Base-by-base conservation (phyloP, 352 stramenopile species). In the Globisporangium recalcitrans region DNA sequence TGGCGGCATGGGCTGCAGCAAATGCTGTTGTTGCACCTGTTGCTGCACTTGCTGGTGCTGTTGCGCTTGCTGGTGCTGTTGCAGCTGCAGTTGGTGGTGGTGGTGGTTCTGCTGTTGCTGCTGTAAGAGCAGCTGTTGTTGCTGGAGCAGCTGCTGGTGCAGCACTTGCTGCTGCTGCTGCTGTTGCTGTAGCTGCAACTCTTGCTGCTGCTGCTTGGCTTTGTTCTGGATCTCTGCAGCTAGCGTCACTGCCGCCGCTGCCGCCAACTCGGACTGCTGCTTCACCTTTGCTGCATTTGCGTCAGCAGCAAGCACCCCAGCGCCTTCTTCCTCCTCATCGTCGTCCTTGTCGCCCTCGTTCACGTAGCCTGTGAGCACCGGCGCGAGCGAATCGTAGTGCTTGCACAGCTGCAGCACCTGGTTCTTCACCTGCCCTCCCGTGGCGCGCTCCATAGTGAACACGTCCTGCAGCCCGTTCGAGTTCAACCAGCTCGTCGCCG, bases 371-470 rank as follows among this genome's bases (percentile, higher is more conserved):
- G 62, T 61, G 29, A 80, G 63, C 32, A 78, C 64, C 4, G 59
- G 36, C 34, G 67, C 69, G 19, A 82, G 62, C 34, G 52, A 67
- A 52, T 78, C 71, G 46, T 77, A 82, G 62, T 79, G 63, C 19
- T 68, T 70, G 32, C 73, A 82, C 54, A 79, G 71, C 27, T 77
- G 67, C 9, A 70, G 49, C 38, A 79, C 69, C 48, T 77, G 69
- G 21, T 42, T 66, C 36, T 72, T 79, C 22, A 77, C 62, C 10
- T 69, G 40, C 4, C 63, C 58, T 11, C 63, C 63, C 24, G 63
- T 44, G 22, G 63, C 14, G 49, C 61, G 61, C 47, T 72, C 63
- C 42, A 78, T 58, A 31, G 74, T 62, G 24, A 71, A 60, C 19
- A 65, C 62, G 52, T 75, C 74, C 9, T 68, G 51, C 24, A 73